Evolutionary conservation across 495 filamentous ascomycete genomes (phyloP).

Genomic region (Aspergillus funiculosus): DNA sequence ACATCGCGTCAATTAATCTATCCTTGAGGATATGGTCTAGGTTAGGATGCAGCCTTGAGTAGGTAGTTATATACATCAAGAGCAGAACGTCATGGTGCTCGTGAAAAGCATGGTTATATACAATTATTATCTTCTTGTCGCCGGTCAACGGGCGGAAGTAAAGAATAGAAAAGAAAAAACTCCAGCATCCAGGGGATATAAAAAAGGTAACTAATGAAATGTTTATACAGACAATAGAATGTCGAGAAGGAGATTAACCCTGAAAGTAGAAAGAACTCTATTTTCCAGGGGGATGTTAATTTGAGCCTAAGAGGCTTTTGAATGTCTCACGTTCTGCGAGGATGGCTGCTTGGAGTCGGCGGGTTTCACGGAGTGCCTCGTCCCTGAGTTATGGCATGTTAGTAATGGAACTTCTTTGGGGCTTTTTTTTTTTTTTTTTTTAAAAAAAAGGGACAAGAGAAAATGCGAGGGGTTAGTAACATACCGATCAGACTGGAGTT

Average conservation of each 20-base stretch:
- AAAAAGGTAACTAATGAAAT: no score
- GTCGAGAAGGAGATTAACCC: neutral
- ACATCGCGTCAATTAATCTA: no score
- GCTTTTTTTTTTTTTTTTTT: no score
- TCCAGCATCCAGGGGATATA: no score
- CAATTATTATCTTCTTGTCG: neutral
- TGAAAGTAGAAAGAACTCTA: constrained; percentile 8
- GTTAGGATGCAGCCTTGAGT: no score
- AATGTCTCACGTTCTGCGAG: constrained; percentile 53
- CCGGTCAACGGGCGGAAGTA: neutral
- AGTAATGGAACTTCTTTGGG: constrained; percentile 21
- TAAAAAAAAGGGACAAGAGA: constrained; percentile 3
- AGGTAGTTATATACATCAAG: constrained; percentile 11
- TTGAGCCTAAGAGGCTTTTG: constrained; percentile 34
- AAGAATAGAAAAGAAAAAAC: neutral
- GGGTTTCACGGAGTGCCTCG: constrained; percentile 76
- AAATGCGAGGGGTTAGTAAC: constrained; percentile 24
- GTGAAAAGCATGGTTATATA: constrained; percentile 17
- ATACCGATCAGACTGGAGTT: constrained; percentile 82
- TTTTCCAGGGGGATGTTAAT: neutral
- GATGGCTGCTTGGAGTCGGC: constrained; percentile 64
- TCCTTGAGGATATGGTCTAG: no score
- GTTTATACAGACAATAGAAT: neutral
- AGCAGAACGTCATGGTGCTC: constrained; percentile 15
- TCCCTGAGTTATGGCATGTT: constrained; percentile 58